Conservation (phyloP, 495 filamentous ascomycete species). For the Penicillium paxilli region DNA sequence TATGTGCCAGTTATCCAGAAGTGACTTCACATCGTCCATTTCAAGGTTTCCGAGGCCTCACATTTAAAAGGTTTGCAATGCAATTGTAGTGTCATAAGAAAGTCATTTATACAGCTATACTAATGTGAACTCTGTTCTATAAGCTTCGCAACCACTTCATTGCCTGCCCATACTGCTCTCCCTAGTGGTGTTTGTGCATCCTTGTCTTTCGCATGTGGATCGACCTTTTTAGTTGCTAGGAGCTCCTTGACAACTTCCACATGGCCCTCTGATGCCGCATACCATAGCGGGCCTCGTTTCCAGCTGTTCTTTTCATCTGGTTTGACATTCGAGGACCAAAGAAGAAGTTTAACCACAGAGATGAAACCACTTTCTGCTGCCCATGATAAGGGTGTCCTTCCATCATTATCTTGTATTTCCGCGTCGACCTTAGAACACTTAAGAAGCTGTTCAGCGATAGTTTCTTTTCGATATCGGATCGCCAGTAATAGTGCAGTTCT, state of each 20-base stretch:
- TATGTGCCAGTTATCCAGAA: too few relatives aligned
- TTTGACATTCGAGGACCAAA: not conserved
- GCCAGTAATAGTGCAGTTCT: not conserved
- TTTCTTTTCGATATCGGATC: not conserved
- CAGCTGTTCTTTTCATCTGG: not conserved
- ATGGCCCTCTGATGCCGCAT: slow-evolving; percentile 1
- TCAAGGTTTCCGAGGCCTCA: too few relatives aligned
- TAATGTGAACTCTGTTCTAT: too few relatives aligned
- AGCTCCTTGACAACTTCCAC: slow-evolving; percentile 19
- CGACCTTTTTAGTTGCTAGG: slow-evolving; percentile 11
- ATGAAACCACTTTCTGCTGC: not conserved
- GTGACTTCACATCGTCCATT: too few relatives aligned
- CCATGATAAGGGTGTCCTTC: not conserved
- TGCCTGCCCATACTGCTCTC: slow-evolving; percentile 15
- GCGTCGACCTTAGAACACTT: slow-evolving; percentile 1
- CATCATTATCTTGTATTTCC: not conserved
- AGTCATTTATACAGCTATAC: too few relatives aligned
- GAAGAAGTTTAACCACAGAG: not conserved
- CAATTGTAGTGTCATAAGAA: too few relatives aligned
- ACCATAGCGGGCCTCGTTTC: not conserved
- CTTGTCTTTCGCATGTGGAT: slow-evolving; percentile 15
- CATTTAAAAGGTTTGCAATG: too few relatives aligned
- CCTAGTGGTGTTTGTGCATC: slow-evolving; percentile 15
- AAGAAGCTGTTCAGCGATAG: not conserved
- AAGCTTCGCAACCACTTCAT: slow-evolving; percentile 3